These are phyloP conservation scores for Boeremia exigua DNA, from an alignment of 2,329 filamentous ascomycete genomes.

Conservation along the genomic window DNA sequence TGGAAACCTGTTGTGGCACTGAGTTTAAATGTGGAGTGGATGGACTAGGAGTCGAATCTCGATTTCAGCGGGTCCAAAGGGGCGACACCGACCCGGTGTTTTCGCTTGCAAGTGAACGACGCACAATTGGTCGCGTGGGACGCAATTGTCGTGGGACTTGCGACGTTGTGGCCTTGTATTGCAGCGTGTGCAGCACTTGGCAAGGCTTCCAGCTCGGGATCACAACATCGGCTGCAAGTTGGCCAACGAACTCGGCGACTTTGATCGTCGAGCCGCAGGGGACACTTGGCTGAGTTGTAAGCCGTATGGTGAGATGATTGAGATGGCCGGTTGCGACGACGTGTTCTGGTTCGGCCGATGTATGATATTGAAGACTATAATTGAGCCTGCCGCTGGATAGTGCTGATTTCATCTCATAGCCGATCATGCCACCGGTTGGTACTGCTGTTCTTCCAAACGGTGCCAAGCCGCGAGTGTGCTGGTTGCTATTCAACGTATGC, in stretches of 20 bases:
- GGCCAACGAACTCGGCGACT: background rate
- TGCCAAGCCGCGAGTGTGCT: slow-evolving; percentile 22
- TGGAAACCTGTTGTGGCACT: slow-evolving; percentile 15
- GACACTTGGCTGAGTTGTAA: background rate
- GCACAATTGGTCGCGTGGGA: slow-evolving; percentile 16
- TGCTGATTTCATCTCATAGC: slow-evolving; percentile 4
- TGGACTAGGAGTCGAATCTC: slow-evolving; percentile 8
- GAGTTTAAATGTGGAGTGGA: background rate
- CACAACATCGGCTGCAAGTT: slow-evolving; percentile 18
- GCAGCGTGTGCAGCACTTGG: slow-evolving; percentile 12
- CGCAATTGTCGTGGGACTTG: slow-evolving; percentile 13
- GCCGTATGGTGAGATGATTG: background rate
- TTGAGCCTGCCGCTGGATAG: background rate
- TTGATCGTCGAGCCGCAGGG: background rate
- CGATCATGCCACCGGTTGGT: background rate
- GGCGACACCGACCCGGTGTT: slow-evolving; percentile 15
- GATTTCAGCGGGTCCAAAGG: slow-evolving; percentile 16
- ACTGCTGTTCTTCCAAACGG: slow-evolving; percentile 13
- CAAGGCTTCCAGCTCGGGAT: slow-evolving; percentile 9
- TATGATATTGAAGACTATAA: background rate
- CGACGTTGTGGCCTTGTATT: slow-evolving; percentile 7
- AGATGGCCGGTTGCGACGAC: background rate
- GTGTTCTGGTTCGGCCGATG: background rate
- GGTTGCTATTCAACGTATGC: slow-evolving; percentile 13
- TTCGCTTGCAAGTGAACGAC: slow-evolving; percentile 13